Percentiles rank a stretch among this genome's conserved stretches.
These are phyloP conservation scores for Debaryomyces udenii DNA, from an alignment of 1,139 yeast genomes.

Conservation along the genomic window DNA sequence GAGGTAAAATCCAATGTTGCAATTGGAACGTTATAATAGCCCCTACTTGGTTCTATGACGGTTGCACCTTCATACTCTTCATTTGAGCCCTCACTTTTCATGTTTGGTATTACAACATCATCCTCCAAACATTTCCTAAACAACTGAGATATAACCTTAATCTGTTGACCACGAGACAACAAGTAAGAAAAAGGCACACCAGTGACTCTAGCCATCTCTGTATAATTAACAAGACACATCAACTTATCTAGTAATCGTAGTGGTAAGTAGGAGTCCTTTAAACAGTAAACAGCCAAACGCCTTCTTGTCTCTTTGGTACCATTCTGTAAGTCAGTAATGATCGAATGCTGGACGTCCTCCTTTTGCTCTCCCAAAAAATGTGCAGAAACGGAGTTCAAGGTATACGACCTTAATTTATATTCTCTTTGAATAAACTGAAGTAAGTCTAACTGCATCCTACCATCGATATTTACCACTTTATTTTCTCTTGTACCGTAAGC, in stretches of 20 bases:
- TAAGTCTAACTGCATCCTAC: slow-evolving; percentile 92
- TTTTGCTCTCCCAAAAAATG: slow-evolving; percentile 94
- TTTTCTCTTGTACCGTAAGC: slow-evolving; percentile 97
- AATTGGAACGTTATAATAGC: slow-evolving; percentile 95
- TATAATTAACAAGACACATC: slow-evolving; percentile 95
- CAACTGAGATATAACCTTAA: slow-evolving; percentile 92
- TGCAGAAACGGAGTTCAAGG: slow-evolving; percentile 93
- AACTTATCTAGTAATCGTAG: slow-evolving; percentile 83
- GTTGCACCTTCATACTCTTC: slow-evolving; percentile 99
- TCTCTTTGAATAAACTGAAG: slow-evolving; percentile 94
- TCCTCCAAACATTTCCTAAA: slow-evolving; percentile 88
- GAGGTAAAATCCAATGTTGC: slow-evolving; percentile 98
- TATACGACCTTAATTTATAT: slow-evolving; percentile 90
- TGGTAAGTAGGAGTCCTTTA: slow-evolving; percentile 95
- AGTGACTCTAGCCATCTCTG: slow-evolving; percentile 99
- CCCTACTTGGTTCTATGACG: slow-evolving; percentile 94
- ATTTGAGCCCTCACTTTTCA: slow-evolving; percentile 77
- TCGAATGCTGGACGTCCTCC: slow-evolving; percentile 97
- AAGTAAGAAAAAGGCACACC: slow-evolving; percentile 96
- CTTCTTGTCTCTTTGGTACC: slow-evolving; percentile 92
- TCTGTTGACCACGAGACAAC: slow-evolving; percentile 92
- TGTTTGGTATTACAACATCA: slow-evolving; percentile 86
- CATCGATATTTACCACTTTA: slow-evolving; percentile 89
- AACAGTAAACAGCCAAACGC: slow-evolving; percentile 93
- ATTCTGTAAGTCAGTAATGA: slow-evolving; percentile 90